A percentile compares a stretch with the other conserved stretches of the same genome.
phyloP scores from a whole-genome alignment of 306 rosid species.

The Lathyrus oleraceus region DNA sequence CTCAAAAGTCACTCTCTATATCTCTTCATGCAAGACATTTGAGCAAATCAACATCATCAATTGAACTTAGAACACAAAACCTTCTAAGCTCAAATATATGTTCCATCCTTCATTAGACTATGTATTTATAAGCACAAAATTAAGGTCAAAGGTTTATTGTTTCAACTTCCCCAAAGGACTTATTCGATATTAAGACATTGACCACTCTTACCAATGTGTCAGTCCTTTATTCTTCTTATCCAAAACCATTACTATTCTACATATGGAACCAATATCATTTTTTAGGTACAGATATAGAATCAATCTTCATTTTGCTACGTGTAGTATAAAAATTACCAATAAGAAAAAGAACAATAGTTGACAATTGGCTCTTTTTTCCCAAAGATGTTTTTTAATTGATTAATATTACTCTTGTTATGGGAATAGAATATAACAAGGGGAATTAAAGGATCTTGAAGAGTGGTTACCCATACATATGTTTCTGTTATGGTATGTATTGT shows the following conservation, averaged over 20 bases:
- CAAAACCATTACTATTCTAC: neutral
- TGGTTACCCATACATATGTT: neutral
- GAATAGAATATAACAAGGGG: neutral
- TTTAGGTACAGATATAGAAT: neutral
- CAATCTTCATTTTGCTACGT: neutral
- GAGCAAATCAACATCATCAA: slow-evolving; percentile 25
- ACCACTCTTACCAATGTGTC: neutral
- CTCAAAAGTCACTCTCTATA: slow-evolving; percentile 45
- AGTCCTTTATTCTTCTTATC: slow-evolving; percentile 1
- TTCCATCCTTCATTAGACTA: neutral
- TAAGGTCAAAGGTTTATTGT: neutral
- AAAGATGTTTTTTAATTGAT: neutral
- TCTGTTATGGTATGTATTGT: neutral
- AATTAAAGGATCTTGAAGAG: neutral
- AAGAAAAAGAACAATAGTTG: neutral
- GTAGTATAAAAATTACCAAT: too few species aligned
- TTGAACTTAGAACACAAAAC: neutral
- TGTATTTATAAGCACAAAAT: neutral
- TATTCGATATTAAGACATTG: neutral
- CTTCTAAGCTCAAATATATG: neutral
- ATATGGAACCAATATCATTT: neutral
- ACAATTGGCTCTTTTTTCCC: neutral
- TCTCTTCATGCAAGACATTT: slow-evolving; percentile 39
- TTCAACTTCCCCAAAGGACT: neutral
- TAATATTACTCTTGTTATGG: neutral